Percentiles rank a stretch among this genome's conserved stretches.
Evolutionary conservation across 257 asterid genomes (phyloP).

Genomic region (Cinchona pubescens): DNA sequence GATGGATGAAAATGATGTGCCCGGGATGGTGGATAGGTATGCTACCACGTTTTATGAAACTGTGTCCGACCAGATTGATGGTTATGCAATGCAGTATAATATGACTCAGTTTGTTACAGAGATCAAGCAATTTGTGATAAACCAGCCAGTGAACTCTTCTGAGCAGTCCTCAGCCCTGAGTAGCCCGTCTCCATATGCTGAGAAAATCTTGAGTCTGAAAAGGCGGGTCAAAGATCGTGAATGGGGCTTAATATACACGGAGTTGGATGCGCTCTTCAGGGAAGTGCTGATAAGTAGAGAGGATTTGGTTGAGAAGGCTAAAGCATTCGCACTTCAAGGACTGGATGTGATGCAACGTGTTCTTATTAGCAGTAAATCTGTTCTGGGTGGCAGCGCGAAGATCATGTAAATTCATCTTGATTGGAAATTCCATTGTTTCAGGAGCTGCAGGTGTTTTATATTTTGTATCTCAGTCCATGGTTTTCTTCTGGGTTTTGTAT

Average conservation of each 20-base stretch:
- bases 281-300: slow-evolving; percentile 66
- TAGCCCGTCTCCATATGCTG: slow-evolving; percentile 68
- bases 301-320: slow-evolving; percentile 85
- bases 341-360: slow-evolving; percentile 72
- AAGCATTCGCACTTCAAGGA: slow-evolving; percentile 85
- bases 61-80: slow-evolving; percentile 72
- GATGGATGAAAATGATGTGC: slow-evolving; percentile 95
- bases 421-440: slow-evolving; percentile 69
- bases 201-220: slow-evolving; percentile 63
- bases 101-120: slow-evolving; percentile 79
- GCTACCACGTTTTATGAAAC: slow-evolving; percentile 72
- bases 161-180: slow-evolving; percentile 46
- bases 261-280: slow-evolving; percentile 59
- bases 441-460: slow-evolving; percentile 88
- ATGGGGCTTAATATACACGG: slow-evolving; percentile 75
- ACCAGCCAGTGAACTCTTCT: slow-evolving; percentile 44
- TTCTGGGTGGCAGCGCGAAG: slow-evolving; percentile 77
- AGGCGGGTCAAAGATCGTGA: slow-evolving; percentile 55
- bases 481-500: slow-evolving; percentile 84
- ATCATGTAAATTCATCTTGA: slow-evolving; percentile 51
- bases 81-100: slow-evolving; percentile 77
- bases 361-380: slow-evolving; percentile 59
- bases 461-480: slow-evolving; percentile 76
- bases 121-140: slow-evolving; percentile 63
- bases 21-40: slow-evolving; percentile 84